Base-by-base conservation (phyloP, 768 basidiomycete species). In the Boletus fagicola region DNA sequence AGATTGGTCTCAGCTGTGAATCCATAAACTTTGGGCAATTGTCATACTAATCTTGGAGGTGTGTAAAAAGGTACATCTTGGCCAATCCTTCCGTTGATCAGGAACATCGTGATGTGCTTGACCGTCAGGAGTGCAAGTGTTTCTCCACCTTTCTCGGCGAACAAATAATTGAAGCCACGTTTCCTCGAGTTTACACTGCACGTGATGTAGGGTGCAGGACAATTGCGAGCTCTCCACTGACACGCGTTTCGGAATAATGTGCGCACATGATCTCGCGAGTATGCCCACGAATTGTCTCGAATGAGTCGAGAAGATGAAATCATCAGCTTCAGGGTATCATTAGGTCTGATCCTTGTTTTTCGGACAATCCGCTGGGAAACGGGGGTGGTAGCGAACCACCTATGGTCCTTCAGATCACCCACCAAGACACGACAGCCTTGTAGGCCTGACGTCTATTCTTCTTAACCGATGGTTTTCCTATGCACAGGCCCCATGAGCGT, bases 281-380 rank as follows among this genome's bases (percentile, higher is more conserved):
- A 54, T 10, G 36, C 38, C 59, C 44, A 46, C 42, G 58, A 50
- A 53, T 45, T 11, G 40, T 44, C 46, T 28, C 48, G 49, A 44
- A 18, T 38, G 22, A n/a, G n/a, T 44, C 42, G 20, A 28, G 20
- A 33, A 15, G 31, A 49, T 13, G 11, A 35, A 20, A 7, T 3
- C 4, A 35, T 38, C 26, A 28, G 15, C 28, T 30, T 4, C 10
- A 31, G 11, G 38, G 16, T 5, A 35, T 46, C 38, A 24, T 15
- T 10, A 16, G 12, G 22, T 33, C 38, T 38, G 39, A 43, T 44
- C 55, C 38, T 33, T n/a, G 4, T 18, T 12, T 35, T 31, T 44
- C 39, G 48, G 48, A 26, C 18, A 13, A 26, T 35, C 13, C 8
- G 10, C 50, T 26, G 15, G 2, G n/a, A 24, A 28, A 40, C 45